These are phyloP conservation scores for Calocybe cyanea DNA, from an alignment of 768 basidiomycete species.

Conservation along the genomic window DNA sequence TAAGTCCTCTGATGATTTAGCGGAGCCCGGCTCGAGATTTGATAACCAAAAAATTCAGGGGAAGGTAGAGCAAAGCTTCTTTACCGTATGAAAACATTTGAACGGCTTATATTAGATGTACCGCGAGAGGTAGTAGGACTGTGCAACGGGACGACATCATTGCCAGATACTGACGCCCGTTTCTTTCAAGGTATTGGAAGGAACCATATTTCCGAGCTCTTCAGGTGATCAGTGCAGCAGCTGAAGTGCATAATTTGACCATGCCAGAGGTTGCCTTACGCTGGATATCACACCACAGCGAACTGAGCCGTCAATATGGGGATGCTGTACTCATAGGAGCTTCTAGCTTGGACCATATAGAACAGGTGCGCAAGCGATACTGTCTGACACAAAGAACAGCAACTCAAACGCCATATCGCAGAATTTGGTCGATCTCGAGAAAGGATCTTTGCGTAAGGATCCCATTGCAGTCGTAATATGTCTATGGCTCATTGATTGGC, in stretches of 20 bases:
- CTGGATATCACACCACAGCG: constrained; percentile 44
- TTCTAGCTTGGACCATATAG: constrained; percentile 36
- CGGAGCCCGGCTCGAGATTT: constrained; percentile 55
- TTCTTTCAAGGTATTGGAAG: constrained; percentile 21
- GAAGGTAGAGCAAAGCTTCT: constrained; percentile 26
- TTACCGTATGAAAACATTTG: not conserved
- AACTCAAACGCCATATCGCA: constrained; percentile 2
- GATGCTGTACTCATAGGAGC: constrained; percentile 45
- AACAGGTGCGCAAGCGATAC: constrained; percentile 18
- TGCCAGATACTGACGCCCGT: constrained; percentile 2
- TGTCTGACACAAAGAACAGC: not conserved
- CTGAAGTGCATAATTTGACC: constrained; percentile 30
- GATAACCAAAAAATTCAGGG: constrained; percentile 45
- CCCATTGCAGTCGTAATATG: not conserved
- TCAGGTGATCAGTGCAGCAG: constrained; percentile 13
- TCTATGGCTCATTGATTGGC: not conserved
- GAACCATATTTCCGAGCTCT: constrained; percentile 22
- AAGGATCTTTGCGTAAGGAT: constrained; percentile 20
- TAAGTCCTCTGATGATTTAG: constrained; percentile 30
- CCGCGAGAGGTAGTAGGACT: constrained; percentile 27
- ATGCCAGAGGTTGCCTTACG: constrained; percentile 42
- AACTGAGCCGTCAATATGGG: constrained; percentile 26
- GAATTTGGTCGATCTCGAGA: constrained; percentile 25
- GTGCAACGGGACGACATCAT: not conserved
- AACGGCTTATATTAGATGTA: constrained; percentile 25